These are phyloP conservation scores for Discostella stelligeroides DNA, from an alignment of 108 stramenopile genomes.

Conservation along the genomic window DNA sequence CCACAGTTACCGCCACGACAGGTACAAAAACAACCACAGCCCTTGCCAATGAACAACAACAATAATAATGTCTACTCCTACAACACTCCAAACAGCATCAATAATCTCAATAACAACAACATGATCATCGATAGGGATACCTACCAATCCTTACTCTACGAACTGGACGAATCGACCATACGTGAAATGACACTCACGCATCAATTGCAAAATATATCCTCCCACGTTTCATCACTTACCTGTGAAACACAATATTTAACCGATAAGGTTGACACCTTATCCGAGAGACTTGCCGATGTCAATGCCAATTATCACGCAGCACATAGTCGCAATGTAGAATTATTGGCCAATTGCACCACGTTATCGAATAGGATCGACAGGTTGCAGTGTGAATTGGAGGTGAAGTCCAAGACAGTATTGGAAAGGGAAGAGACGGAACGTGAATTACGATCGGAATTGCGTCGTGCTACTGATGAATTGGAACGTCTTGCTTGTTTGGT, in stretches of 20 bases:
- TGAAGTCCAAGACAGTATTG: slow-evolving; percentile 3
- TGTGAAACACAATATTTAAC: slow-evolving; percentile 21
- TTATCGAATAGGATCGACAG: slow-evolving; percentile 39
- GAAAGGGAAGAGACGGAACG: slow-evolving; percentile 31
- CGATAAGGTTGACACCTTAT: slow-evolving; percentile 59
- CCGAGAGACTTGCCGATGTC: slow-evolving; percentile 74
- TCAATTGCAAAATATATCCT: slow-evolving; percentile 41
- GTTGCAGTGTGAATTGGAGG: slow-evolving; percentile 48
- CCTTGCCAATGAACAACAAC: slow-evolving; percentile 22
- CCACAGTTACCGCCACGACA: not conserved
- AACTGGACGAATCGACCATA: slow-evolving; percentile 47
- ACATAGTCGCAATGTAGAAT: slow-evolving; percentile 60
- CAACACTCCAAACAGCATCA: slow-evolving; percentile 7
- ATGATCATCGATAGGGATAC: slow-evolving; percentile 19
- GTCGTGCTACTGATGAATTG: slow-evolving; percentile 53
- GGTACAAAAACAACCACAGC: slow-evolving; percentile 5
- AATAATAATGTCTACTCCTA: not conserved
- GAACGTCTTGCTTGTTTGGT: slow-evolving; percentile 47
- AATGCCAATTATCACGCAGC: slow-evolving; percentile 60
- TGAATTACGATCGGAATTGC: slow-evolving; percentile 34
- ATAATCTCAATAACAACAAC: slow-evolving; percentile 13
- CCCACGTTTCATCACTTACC: slow-evolving; percentile 19
- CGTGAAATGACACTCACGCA: slow-evolving; percentile 49
- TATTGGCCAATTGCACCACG: slow-evolving; percentile 70
- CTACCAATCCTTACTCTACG: slow-evolving; percentile 39